Percentiles rank a stretch among this genome's conserved stretches.
Evolutionary conservation across 768 basidiomycete species (phyloP).

Genomic region (Leccinum barrowsii): DNA sequence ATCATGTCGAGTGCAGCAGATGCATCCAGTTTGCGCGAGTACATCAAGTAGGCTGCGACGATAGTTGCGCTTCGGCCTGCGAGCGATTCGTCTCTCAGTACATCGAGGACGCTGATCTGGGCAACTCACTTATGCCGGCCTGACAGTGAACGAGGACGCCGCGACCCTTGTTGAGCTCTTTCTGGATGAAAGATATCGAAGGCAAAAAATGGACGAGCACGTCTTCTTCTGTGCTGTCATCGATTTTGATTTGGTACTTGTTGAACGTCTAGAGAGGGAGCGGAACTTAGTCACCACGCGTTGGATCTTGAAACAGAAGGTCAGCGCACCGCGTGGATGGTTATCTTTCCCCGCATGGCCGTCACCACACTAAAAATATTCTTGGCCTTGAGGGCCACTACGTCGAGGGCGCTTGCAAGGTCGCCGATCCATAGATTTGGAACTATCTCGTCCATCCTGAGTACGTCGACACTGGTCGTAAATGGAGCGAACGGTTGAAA

Average conservation of each 20-base stretch:
- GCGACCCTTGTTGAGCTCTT: slow-evolving; percentile 68
- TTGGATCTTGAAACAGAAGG: neutral
- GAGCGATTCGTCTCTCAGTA: slow-evolving; percentile 4
- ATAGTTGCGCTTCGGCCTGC: slow-evolving; percentile 82
- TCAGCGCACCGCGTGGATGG: slow-evolving; percentile 55
- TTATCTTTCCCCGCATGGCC: slow-evolving; percentile 66
- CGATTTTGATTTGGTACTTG: slow-evolving; percentile 73
- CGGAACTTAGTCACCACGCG: neutral
- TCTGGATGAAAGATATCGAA: slow-evolving; percentile 79
- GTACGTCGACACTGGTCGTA: neutral
- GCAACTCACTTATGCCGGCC: slow-evolving; percentile 76
- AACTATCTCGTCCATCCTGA: slow-evolving; percentile 72
- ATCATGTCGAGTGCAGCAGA: slow-evolving; percentile 68
- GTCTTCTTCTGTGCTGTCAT: slow-evolving; percentile 74
- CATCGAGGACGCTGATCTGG: neutral
- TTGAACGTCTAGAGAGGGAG: slow-evolving; percentile 60
- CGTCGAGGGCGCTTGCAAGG: slow-evolving; percentile 65
- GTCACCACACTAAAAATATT: slow-evolving; percentile 76
- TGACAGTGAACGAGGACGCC: slow-evolving; percentile 89
- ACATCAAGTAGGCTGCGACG: slow-evolving; percentile 88
- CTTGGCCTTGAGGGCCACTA: slow-evolving; percentile 54
- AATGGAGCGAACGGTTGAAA: neutral
- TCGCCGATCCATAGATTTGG: slow-evolving; percentile 85
- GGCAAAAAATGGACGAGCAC: slow-evolving; percentile 75
- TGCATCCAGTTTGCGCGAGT: slow-evolving; percentile 53